Base-by-base conservation (phyloP, 495 filamentous ascomycete genomes). In the Xylaria telfairii region DNA sequence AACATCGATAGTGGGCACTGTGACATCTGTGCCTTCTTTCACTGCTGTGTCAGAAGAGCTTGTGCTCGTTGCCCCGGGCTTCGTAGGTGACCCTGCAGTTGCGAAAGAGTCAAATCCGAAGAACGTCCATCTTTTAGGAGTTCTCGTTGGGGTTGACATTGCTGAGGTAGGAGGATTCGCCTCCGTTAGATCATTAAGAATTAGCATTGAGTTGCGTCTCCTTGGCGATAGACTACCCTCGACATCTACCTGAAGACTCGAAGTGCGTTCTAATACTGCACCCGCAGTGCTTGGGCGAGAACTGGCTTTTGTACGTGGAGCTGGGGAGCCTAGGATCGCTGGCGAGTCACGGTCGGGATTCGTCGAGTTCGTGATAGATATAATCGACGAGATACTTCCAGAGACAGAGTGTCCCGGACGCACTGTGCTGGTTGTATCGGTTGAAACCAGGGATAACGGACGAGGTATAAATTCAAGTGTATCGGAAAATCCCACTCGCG, bases 381-480 rank as follows among this genome's bases (percentile, higher is more conserved):
- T 79, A 53, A 92, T 78, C 3, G 91, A 91, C 0, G 88, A 90
- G 8, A 91, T 86, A 69, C 88, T 91, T 32, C 87, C 87, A 12
- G 88, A 87, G 32, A 90, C 83, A 19, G 88, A 90, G 73, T 93
- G 88, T 54, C 85, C 85, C 13, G 83, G 89, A 39, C 89, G 85
- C 24, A 90, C 81, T 4, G 87, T 93, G 72, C 88, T 92, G 54
- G 91, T 89, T 0, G 91, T 90, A 69, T 94, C 92, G 9, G 88
- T 90, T 2, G 92, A 95, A 9, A 92, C 86, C 9, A 92, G 84
- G 12, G 92, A 94, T 9, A 92, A 78, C 0, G 92, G 92, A 10
- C 91, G 88, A 7, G 91, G 90, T 68, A 92, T 92, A 73, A 87
- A 91, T 72, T 92, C 91, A 3, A 90, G 77, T 13, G 83, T 84